A percentile compares a stretch with the other conserved stretches of the same genome.
phyloP scores from a whole-genome alignment of 164 flowering plant species.

The Vitis cinerea region DNA sequence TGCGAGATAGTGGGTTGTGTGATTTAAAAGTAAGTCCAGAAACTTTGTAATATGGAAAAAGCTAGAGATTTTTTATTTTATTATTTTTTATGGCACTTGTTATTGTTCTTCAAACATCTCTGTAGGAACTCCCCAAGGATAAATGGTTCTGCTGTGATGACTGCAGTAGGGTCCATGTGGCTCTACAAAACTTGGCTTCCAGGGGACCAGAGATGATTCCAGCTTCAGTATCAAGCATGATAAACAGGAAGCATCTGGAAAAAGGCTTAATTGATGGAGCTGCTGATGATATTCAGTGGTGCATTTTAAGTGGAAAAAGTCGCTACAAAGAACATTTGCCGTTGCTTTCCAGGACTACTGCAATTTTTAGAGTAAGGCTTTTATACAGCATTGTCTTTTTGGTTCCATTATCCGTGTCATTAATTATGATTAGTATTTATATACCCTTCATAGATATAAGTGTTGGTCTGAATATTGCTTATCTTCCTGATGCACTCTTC shows the following conservation, averaged over 20 bases:
- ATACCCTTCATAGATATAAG: too few relatives aligned
- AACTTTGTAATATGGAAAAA: neutral
- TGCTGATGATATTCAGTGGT: slow-evolving; percentile 52
- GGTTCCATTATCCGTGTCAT: too few relatives aligned
- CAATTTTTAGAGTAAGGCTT: slow-evolving; percentile 76
- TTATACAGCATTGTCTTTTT: neutral
- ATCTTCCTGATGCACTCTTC: too few relatives aligned
- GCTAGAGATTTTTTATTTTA: too few relatives aligned
- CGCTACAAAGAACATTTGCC: slow-evolving; percentile 49
- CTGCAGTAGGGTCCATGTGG: slow-evolving; percentile 57
- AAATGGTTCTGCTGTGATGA: slow-evolving; percentile 86
- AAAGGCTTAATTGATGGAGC: slow-evolving; percentile 37
- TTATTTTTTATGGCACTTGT: slow-evolving; percentile 7
- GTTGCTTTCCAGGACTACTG: slow-evolving; percentile 75
- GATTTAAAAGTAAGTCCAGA: slow-evolving; percentile 63
- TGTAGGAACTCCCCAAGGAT: slow-evolving; percentile 78
- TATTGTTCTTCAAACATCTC: neutral
- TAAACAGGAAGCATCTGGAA: slow-evolving; percentile 47
- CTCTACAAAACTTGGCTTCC: slow-evolving; percentile 42
- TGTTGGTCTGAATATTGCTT: too few relatives aligned
- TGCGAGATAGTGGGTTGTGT: slow-evolving; percentile 62
- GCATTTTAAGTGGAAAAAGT: slow-evolving; percentile 72
- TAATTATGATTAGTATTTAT: too few relatives aligned
- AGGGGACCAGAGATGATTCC: slow-evolving; percentile 54
- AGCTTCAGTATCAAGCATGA: slow-evolving; percentile 29